A percentile compares a stretch with the other conserved stretches of the same genome.
Conservation (phyloP, 805 yeast genomes). For the Jamesozyma piceae region DNA sequence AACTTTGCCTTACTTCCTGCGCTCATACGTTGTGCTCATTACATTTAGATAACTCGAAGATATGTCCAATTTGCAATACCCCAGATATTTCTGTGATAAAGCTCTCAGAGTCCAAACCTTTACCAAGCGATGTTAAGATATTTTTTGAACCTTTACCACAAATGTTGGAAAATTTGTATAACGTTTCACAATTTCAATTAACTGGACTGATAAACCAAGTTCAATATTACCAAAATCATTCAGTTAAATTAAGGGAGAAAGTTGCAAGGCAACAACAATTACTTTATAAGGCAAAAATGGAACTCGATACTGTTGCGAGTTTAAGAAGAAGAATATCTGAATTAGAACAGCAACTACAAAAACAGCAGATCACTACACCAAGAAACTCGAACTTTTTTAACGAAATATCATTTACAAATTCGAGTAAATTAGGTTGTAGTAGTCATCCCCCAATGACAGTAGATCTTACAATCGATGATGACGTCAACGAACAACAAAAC, state of each 20-base stretch:
- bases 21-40: conserved; percentile 32
- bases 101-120: conserved; percentile 11
- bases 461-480: conserved; percentile 16
- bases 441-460: conserved; percentile 19
- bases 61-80: conserved; percentile 17
- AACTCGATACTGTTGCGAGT: conserved; percentile 19
- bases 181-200: conserved; percentile 25
- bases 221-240: conserved; percentile 18
- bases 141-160: conserved; percentile 24
- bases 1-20: conserved; percentile 31
- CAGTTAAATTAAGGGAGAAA: conserved; percentile 19
- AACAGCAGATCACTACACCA: background rate
- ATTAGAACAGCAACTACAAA: conserved; percentile 1
- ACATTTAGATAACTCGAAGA: conserved; percentile 14
- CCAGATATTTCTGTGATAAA: conserved; percentile 16
- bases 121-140: conserved; percentile 18
- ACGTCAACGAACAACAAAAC: conserved; percentile 7
- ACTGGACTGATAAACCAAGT: conserved; percentile 18
- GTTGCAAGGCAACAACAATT: conserved; percentile 22
- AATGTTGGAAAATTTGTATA: conserved; percentile 20
- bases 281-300: conserved; percentile 20
- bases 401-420: background rate
- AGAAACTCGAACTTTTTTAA: background rate
- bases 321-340: conserved; percentile 12
- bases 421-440: background rate